phyloP scores from a whole-genome alignment of 495 filamentous ascomycete genomes.

The Aspergillus biplanus region DNA sequence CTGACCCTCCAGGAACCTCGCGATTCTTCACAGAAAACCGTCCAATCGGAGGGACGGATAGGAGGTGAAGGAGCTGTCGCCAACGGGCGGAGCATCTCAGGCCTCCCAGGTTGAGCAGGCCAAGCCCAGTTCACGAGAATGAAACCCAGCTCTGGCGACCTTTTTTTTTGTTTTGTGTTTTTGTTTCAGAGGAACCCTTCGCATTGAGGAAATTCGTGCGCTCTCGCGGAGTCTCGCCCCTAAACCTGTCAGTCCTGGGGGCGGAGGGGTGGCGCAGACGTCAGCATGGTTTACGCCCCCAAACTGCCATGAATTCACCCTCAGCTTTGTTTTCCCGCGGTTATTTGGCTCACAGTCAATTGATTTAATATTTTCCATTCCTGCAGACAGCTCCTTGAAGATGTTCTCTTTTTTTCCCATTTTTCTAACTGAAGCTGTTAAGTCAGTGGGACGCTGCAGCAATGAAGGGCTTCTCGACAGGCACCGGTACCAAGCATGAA shows the following conservation, averaged over 20 bases:
- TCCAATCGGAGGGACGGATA: too few relatives aligned
- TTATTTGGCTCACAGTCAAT: neutral
- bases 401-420: neutral
- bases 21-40: too few relatives aligned
- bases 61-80: too few relatives aligned
- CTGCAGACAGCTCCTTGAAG: neutral
- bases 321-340: neutral
- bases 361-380: neutral
- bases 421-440: neutral
- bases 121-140: too few relatives aligned
- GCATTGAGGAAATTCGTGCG: neutral
- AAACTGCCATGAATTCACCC: too few relatives aligned
- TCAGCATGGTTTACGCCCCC: neutral
- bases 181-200: neutral
- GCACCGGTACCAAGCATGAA: neutral
- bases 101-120: too few relatives aligned
- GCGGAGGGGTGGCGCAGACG: neutral
- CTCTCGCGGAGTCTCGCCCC: neutral
- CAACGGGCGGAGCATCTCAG: too few relatives aligned
- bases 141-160: too few relatives aligned
- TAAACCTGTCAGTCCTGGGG: neutral
- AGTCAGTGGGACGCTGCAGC: neutral
- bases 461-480: neutral
- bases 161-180: neutral
- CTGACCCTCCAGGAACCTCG: too few relatives aligned